A percentile compares a stretch with the other conserved stretches of the same genome.
phyloP scores from a whole-genome alignment of 106 monocot genomes.

The Platanthera guangdongensis region DNA sequence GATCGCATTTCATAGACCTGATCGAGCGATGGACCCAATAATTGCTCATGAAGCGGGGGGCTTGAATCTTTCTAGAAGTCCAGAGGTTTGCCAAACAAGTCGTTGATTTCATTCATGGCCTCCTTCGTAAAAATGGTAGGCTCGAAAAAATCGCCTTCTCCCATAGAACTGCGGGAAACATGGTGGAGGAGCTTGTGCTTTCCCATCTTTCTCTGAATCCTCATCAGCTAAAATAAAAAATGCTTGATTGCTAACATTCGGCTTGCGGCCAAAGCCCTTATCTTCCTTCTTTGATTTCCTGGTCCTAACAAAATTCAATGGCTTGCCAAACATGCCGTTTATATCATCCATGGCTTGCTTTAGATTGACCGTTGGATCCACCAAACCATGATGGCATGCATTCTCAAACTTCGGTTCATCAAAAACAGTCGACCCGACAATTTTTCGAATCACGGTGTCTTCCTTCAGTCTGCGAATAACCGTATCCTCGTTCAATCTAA shows the following conservation, averaged over 20 bases:
- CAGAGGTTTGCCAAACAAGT: constrained; percentile 73
- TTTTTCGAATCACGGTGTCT: constrained; percentile 45
- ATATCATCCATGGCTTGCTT: constrained; percentile 92
- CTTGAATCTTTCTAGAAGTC: constrained; percentile 37
- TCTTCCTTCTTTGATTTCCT: constrained; percentile 28
- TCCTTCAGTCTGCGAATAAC: not conserved
- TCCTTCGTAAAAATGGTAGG: constrained; percentile 75
- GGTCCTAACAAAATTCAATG: constrained; percentile 31
- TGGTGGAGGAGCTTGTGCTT: constrained; percentile 4
- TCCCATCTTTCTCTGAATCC: constrained; percentile 21
- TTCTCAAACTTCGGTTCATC: constrained; percentile 63
- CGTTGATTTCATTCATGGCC: constrained; percentile 83
- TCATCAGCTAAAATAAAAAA: constrained; percentile 70
- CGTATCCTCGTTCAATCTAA: constrained; percentile 4
- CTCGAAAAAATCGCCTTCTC: constrained; percentile 52
- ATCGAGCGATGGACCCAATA: too few species aligned
- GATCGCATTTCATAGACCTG: too few species aligned
- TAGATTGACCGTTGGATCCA: constrained; percentile 86
- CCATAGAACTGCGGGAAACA: not conserved
- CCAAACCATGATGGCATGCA: constrained; percentile 83
- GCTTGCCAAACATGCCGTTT: constrained; percentile 81
- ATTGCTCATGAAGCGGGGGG: too few species aligned
- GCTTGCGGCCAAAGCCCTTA: constrained; percentile 12
- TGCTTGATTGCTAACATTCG: constrained; percentile 2
- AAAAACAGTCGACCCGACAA: constrained; percentile 61